Evolutionary conservation across 2,329 filamentous ascomycete species (phyloP).

Genomic region (Fusarium setosum): DNA sequence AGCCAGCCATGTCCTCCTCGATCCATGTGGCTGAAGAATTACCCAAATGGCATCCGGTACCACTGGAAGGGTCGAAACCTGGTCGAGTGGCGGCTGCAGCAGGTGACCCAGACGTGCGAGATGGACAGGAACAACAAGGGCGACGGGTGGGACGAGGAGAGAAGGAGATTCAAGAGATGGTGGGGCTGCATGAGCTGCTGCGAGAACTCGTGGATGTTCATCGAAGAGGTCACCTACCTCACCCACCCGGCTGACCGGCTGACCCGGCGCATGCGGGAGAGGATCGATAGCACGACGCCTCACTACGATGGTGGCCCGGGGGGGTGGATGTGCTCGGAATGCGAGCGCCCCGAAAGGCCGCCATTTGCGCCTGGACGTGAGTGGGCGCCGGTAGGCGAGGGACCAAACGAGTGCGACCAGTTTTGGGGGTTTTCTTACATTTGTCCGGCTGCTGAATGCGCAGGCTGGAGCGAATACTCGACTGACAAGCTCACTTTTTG

Average conservation of each 20-base stretch:
- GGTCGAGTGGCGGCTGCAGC: neutral
- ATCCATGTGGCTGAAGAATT: constrained; percentile 8
- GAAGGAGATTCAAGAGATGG: neutral
- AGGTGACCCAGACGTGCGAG: neutral
- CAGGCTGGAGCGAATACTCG: neutral
- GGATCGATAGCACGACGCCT: neutral
- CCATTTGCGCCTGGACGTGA: constrained; percentile 1
- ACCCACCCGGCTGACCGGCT: neutral
- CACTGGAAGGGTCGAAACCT: neutral
- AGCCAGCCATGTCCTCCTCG: neutral
- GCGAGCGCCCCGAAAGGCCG: neutral
- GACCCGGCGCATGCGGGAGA: too few relatives aligned
- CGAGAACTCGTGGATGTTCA: neutral
- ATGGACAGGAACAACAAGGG: too few relatives aligned
- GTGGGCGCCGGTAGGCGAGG: neutral
- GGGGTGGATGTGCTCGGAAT: neutral
- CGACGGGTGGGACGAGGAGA: too few relatives aligned
- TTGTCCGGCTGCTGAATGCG: neutral
- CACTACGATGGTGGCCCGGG: neutral
- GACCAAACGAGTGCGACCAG: too few relatives aligned
- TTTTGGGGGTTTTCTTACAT: neutral
- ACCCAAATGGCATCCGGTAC: constrained; percentile 19
- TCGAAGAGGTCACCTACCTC: neutral
- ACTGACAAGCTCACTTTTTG: too few relatives aligned
- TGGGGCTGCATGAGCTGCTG: constrained; percentile 20